phyloP scores from a whole-genome alignment of 495 filamentous ascomycete species.

The Penicillium silybi region DNA sequence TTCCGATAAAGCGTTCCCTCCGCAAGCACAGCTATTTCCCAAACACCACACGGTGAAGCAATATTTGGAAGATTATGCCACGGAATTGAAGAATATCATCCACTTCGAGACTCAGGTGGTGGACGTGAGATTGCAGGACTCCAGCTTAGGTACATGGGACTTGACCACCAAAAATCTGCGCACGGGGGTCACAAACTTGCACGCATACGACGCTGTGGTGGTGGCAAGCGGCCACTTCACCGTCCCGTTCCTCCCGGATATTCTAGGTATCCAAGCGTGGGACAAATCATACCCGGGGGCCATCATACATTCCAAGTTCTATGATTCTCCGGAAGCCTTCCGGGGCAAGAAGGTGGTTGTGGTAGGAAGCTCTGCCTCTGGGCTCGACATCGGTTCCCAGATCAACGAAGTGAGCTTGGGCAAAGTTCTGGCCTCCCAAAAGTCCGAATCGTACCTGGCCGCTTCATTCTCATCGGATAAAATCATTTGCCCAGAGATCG shows the following conservation, averaged over 20 bases:
- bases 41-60: slow-evolving; percentile 58
- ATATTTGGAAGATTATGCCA: slow-evolving; percentile 73
- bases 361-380: slow-evolving; percentile 75
- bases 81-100: slow-evolving; percentile 54
- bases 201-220: slow-evolving; percentile 68
- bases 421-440: slow-evolving; percentile 51
- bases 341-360: slow-evolving; percentile 64
- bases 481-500: slow-evolving; percentile 56
- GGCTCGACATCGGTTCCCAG: slow-evolving; percentile 74
- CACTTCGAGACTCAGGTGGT: slow-evolving; percentile 56
- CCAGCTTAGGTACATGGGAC: slow-evolving; percentile 39
- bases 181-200: slow-evolving; percentile 30
- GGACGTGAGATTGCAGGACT: slow-evolving; percentile 36
- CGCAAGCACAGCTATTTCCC: slow-evolving; percentile 67
- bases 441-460: slow-evolving; percentile 39
- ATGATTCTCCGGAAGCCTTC: slow-evolving; percentile 59
- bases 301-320: slow-evolving; percentile 81
- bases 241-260: slow-evolving; percentile 64
- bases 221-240: slow-evolving; percentile 82
- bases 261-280: slow-evolving; percentile 55
- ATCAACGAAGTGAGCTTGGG: slow-evolving; percentile 52
- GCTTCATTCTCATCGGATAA: slow-evolving; percentile 32
- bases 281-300: slow-evolving; percentile 55
- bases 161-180: slow-evolving; percentile 52
- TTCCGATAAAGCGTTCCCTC: slow-evolving; percentile 64